Percentiles rank a stretch among this genome's conserved stretches.
Evolutionary conservation across 2,329 filamentous ascomycete species (phyloP).

Genomic region (Purpureocillium lavendulum): DNA sequence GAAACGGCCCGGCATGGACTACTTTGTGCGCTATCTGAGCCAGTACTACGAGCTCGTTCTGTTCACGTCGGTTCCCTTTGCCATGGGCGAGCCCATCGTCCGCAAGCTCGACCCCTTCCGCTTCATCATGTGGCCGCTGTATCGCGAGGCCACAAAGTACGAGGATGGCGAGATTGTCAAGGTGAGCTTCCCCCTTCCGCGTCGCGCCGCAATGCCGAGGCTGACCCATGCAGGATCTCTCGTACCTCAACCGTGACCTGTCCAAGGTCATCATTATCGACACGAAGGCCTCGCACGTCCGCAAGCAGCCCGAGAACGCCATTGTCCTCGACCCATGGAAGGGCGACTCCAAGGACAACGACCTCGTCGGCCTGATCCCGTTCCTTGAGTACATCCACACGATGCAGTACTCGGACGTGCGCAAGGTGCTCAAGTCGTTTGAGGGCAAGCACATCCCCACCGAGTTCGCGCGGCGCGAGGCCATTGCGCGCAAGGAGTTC

Average conservation of each 20-base stretch:
- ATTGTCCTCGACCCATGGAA: slow-evolving; percentile 88
- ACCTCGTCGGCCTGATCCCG: slow-evolving; percentile 81
- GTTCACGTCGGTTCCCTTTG: slow-evolving; percentile 82
- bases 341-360: slow-evolving; percentile 73
- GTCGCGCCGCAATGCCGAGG: neutral
- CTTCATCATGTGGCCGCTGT: slow-evolving; percentile 91
- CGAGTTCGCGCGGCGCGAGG: slow-evolving; percentile 85
- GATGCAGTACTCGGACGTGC: slow-evolving; percentile 84
- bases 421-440: slow-evolving; percentile 78
- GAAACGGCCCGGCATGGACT: slow-evolving; percentile 91
- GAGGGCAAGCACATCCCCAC: slow-evolving; percentile 81
- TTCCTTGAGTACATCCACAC: slow-evolving; percentile 97
- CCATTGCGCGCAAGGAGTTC: slow-evolving; percentile 76
- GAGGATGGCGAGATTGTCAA: slow-evolving; percentile 95
- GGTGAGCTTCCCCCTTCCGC: slow-evolving; percentile 39
- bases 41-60: slow-evolving; percentile 98
- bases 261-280: slow-evolving; percentile 95
- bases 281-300: slow-evolving; percentile 72
- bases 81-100: slow-evolving; percentile 77
- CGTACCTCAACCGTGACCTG: slow-evolving; percentile 91
- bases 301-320: slow-evolving; percentile 91
- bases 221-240: slow-evolving; percentile 62
- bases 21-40: slow-evolving; percentile 92
- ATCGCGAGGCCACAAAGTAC: slow-evolving; percentile 94
- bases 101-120: slow-evolving; percentile 92